These are phyloP conservation scores for Euphorbia neoarborescens DNA, from an alignment of 441 rosid species.

Conservation along the genomic window DNA sequence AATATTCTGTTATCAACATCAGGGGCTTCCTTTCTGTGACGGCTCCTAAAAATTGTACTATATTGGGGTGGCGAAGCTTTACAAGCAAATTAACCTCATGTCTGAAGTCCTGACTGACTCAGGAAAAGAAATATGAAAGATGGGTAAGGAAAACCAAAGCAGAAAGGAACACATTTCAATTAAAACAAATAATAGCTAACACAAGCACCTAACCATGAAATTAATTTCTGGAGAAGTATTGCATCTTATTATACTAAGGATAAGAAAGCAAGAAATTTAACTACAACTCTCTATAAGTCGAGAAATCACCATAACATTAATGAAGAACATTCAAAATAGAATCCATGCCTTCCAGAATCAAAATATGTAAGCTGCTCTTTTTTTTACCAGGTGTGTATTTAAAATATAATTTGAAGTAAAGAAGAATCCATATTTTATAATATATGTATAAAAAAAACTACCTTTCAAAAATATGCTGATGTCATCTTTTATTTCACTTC, in stretches of 20 bases:
- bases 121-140: constrained; percentile 21
- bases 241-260: background rate
- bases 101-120: constrained; percentile 92
- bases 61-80: constrained; percentile 95
- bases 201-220: constrained; percentile 5
- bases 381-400: background rate
- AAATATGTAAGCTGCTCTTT: background rate
- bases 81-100: constrained; percentile 95
- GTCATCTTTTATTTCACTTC: constrained; percentile 12
- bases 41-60: constrained; percentile 96
- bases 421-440: background rate
- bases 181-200: constrained; percentile 11
- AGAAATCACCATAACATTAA: background rate
- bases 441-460: background rate
- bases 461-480: background rate
- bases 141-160: constrained; percentile 7
- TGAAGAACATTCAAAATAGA: background rate
- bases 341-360: background rate
- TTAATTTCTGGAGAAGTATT: constrained; percentile 2
- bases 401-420: background rate
- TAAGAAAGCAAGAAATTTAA: background rate
- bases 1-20: constrained; percentile 88
- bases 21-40: constrained; percentile 97
- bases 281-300: background rate
- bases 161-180: background rate